phyloP scores from a whole-genome alignment of 192 early-diverging fungal species.

The Phycomyces nitens region DNA sequence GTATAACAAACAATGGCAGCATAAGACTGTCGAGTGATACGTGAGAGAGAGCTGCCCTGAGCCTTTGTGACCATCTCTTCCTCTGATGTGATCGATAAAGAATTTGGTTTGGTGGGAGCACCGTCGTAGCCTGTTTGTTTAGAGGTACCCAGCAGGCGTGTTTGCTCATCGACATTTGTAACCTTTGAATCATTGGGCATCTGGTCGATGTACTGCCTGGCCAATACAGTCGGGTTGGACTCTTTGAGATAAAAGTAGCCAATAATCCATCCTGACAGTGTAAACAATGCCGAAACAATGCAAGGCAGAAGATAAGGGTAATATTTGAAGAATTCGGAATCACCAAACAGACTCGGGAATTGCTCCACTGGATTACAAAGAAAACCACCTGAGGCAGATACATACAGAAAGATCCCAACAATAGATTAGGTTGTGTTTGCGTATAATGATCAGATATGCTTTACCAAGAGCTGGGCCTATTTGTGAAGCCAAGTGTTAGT shows the following conservation, averaged over 20 bases:
- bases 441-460: neutral
- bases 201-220: neutral
- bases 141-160: neutral
- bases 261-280: slow-evolving; percentile 59
- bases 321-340: slow-evolving; percentile 50
- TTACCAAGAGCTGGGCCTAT: slow-evolving; percentile 1
- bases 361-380: slow-evolving; percentile 70
- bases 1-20: slow-evolving; percentile 22
- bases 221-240: slow-evolving; percentile 37
- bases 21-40: slow-evolving; percentile 8
- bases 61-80: neutral
- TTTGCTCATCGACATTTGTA: neutral
- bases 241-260: slow-evolving; percentile 65
- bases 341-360: slow-evolving; percentile 60
- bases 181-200: neutral
- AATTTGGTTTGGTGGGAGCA: neutral
- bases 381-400: slow-evolving; percentile 57
- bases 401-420: neutral
- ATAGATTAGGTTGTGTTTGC: too few relatives aligned
- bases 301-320: slow-evolving; percentile 90
- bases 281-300: slow-evolving; percentile 56
- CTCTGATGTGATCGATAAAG: neutral
- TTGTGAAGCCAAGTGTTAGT: neutral
- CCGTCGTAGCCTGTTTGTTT: neutral
- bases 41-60: slow-evolving; percentile 7